Evolutionary conservation across 768 basidiomycete species (phyloP).

Genomic region (Coprinopsis cinerea): DNA sequence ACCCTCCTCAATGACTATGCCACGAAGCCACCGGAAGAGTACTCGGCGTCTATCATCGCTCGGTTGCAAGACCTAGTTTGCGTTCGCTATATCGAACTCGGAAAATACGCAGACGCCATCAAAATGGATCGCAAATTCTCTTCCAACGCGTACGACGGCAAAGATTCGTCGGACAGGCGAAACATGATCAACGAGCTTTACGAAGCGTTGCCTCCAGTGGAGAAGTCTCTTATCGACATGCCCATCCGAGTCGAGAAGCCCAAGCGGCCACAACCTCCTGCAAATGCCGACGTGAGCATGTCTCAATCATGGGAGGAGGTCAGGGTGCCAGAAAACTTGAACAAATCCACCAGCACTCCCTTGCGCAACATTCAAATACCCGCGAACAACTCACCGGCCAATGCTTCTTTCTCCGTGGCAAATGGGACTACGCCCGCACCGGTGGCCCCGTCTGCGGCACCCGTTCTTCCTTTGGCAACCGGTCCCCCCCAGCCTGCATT

Average conservation of each 20-base stretch:
- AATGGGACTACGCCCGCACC: conserved; percentile 16
- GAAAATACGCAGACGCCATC: conserved; percentile 66
- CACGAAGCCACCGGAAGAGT: conserved; percentile 43
- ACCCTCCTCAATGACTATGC: conserved; percentile 50
- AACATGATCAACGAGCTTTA: conserved; percentile 70
- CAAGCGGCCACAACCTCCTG: not conserved
- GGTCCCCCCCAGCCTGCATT: conserved; percentile 16
- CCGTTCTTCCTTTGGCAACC: conserved; percentile 18
- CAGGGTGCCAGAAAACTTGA: conserved; percentile 22
- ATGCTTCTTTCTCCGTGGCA: conserved; percentile 31
- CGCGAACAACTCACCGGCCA: conserved; percentile 16
- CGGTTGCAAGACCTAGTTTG: conserved; percentile 75
- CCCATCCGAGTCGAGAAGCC: conserved; percentile 7
- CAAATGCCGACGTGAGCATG: conserved; percentile 22
- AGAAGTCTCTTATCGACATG: conserved; percentile 57
- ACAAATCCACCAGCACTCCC: conserved; percentile 20
- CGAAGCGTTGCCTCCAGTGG: conserved; percentile 52
- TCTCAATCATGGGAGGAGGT: conserved; percentile 67
- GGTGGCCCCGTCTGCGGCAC: conserved; percentile 12
- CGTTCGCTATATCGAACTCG: conserved; percentile 68
- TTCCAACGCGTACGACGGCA: conserved; percentile 32
- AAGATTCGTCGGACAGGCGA: conserved; percentile 48
- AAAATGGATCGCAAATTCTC: conserved; percentile 65
- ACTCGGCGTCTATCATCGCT: conserved; percentile 45
- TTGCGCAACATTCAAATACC: conserved; percentile 21